These are phyloP conservation scores for Zelopaecilomyces penicillatus DNA, from an alignment of 2,329 filamentous ascomycete species.

Conservation along the genomic window DNA sequence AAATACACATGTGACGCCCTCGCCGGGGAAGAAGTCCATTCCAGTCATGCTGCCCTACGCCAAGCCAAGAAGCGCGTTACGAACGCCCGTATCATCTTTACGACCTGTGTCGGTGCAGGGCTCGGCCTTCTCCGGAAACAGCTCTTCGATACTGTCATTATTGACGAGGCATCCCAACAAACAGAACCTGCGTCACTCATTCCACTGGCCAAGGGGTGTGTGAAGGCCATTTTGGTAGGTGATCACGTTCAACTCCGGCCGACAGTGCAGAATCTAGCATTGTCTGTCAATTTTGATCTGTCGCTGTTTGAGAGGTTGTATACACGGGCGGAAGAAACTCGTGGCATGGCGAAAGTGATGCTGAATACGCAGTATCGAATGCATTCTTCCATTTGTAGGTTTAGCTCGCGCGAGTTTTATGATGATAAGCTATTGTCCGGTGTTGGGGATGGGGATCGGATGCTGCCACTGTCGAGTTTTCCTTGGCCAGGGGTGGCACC, in stretches of 20 bases:
- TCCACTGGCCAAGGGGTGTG: conserved; percentile 33
- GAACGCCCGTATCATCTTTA: conserved; percentile 31
- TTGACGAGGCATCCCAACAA: conserved; percentile 40
- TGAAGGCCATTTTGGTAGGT: conserved; percentile 34
- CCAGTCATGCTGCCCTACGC: conserved; percentile 19
- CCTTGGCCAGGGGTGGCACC: conserved; percentile 14
- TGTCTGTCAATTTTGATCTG: conserved; percentile 28
- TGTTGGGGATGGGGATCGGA: conserved; percentile 14
- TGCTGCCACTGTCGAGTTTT: conserved; percentile 11
- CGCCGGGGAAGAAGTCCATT: conserved; percentile 19
- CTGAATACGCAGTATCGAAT: conserved; percentile 37
- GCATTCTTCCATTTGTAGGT: conserved; percentile 30
- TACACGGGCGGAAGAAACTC: not conserved
- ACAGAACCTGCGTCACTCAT: conserved; percentile 34
- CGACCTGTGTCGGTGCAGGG: conserved; percentile 34
- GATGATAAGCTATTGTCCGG: conserved; percentile 25
- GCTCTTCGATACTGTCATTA: conserved; percentile 30
- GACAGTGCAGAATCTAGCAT: conserved; percentile 29
- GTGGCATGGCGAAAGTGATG: conserved; percentile 27
- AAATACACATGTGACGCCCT: conserved; percentile 29
- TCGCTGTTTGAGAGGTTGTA: conserved; percentile 37
- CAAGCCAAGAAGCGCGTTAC: conserved; percentile 30
- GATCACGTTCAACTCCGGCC: conserved; percentile 39
- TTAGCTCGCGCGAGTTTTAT: conserved; percentile 34
- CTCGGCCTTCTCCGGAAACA: conserved; percentile 32